These are phyloP conservation scores for Sanghuangporus sanghuang DNA, from an alignment of 1,284 basidiomycete species.

Conservation along the genomic window DNA sequence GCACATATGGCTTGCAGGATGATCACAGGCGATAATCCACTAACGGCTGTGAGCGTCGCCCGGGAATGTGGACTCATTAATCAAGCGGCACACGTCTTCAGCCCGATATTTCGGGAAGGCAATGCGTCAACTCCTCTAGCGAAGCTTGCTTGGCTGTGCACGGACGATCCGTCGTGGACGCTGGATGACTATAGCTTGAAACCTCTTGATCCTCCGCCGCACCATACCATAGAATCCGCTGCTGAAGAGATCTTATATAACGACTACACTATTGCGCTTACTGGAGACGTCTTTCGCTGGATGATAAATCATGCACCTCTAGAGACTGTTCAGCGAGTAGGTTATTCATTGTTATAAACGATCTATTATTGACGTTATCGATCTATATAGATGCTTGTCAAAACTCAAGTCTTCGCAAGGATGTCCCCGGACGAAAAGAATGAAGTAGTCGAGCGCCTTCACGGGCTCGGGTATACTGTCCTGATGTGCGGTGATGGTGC, in stretches of 20 bases:
- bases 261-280: slow-evolving; percentile 91
- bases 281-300: slow-evolving; percentile 98
- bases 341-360: slow-evolving; percentile 25
- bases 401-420: slow-evolving; percentile 93
- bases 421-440: slow-evolving; percentile 99
- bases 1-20: slow-evolving; percentile 95
- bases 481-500: slow-evolving; percentile 99
- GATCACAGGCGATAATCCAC: slow-evolving; percentile 97
- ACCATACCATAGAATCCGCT: slow-evolving; percentile 52
- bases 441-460: slow-evolving; percentile 93
- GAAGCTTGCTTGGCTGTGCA: slow-evolving; percentile 85
- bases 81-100: slow-evolving; percentile 89
- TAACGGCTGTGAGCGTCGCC: slow-evolving; percentile 96
- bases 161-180: slow-evolving; percentile 85
- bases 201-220: slow-evolving; percentile 61
- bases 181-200: slow-evolving; percentile 88
- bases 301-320: slow-evolving; percentile 94
- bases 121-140: slow-evolving; percentile 55
- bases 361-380: slow-evolving; percentile 1
- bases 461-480: slow-evolving; percentile 91
- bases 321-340: slow-evolving; percentile 87
- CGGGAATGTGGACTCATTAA: slow-evolving; percentile 91
- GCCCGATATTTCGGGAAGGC: slow-evolving; percentile 80
- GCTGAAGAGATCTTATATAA: slow-evolving; percentile 67
- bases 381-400: slow-evolving; percentile 85